Percentiles rank a stretch among this genome's conserved stretches.
These are phyloP conservation scores for Lipomyces mesembrius DNA, from an alignment of 805 yeast genomes.

Conservation along the genomic window DNA sequence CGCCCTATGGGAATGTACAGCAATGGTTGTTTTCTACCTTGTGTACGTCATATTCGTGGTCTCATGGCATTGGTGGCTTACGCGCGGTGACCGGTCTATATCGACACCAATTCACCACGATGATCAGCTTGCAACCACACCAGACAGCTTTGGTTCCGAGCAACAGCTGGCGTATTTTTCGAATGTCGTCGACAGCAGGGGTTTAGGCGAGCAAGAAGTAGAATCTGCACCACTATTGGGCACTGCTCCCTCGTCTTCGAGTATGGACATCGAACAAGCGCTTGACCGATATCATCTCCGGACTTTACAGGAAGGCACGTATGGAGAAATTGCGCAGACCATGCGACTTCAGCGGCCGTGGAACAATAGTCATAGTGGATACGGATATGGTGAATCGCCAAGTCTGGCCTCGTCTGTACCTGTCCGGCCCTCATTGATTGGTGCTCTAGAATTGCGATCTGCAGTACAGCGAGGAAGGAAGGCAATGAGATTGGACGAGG, in stretches of 20 bases:
- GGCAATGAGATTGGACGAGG: conserved; percentile 10
- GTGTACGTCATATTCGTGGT: conserved; percentile 60
- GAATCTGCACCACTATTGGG: conserved; percentile 25
- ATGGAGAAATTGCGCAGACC: conserved; percentile 7
- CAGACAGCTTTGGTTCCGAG: neutral
- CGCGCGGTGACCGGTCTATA: conserved; percentile 9
- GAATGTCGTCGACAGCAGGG: conserved; percentile 26
- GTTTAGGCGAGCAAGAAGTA: conserved; percentile 7
- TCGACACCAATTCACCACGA: neutral
- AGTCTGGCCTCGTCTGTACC: conserved; percentile 33
- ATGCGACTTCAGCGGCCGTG: conserved; percentile 13
- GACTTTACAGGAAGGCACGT: conserved; percentile 8
- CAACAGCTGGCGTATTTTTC: conserved; percentile 19
- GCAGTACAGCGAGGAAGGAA: conserved; percentile 36
- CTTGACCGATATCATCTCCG: conserved; percentile 19
- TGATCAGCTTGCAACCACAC: neutral
- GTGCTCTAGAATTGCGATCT: conserved; percentile 49
- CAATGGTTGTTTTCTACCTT: conserved; percentile 61
- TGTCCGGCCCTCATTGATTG: conserved; percentile 48
- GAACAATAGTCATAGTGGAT: neutral
- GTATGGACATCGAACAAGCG: conserved; percentile 24
- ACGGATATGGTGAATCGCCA: conserved; percentile 24
- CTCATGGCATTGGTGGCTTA: conserved; percentile 50
- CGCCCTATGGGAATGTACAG: conserved; percentile 58
- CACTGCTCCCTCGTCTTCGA: conserved; percentile 4